Conservation (phyloP, 2,329 filamentous ascomycete species). For the Falciphora oryzae region DNA sequence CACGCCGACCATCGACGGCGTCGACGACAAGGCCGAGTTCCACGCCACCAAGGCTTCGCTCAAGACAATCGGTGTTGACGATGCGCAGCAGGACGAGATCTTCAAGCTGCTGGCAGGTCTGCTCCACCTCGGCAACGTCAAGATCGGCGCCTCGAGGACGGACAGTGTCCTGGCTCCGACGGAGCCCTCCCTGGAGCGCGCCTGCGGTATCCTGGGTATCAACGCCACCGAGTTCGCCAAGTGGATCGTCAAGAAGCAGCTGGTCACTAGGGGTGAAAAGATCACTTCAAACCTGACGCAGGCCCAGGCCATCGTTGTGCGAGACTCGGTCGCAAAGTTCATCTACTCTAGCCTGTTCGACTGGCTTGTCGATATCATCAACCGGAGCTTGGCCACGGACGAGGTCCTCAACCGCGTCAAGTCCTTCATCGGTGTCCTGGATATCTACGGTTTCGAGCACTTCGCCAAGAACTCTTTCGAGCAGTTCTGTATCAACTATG, state of each 20-base stretch:
- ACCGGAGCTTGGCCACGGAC: constrained; percentile 81
- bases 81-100: constrained; percentile 71
- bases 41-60: constrained; percentile 81
- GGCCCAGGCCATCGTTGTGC: constrained; percentile 87
- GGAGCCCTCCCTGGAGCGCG: constrained; percentile 76
- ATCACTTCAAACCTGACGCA: constrained; percentile 94
- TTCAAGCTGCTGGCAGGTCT: constrained; percentile 88
- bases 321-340: constrained; percentile 97
- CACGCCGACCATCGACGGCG: constrained; percentile 83
- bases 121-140: constrained; percentile 91
- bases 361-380: constrained; percentile 98
- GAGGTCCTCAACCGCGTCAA: constrained; percentile 75
- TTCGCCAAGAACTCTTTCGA: constrained; percentile 99
- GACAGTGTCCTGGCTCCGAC: constrained; percentile 77
- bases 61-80: constrained; percentile 76
- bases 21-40: constrained; percentile 94
- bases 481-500: constrained; percentile 99
- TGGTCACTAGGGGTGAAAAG: constrained; percentile 93
- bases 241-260: constrained; percentile 99
- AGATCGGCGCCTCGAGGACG: constrained; percentile 83
- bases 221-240: constrained; percentile 82
- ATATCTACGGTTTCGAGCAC: constrained; percentile 99
- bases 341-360: constrained; percentile 98
- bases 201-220: constrained; percentile 82
- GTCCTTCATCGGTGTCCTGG: constrained; percentile 94